A percentile compares a stretch with the other conserved stretches of the same genome.
Evolutionary conservation across 495 filamentous ascomycete species (phyloP).

Genomic region (Hyphodiscus hymeniophilus): DNA sequence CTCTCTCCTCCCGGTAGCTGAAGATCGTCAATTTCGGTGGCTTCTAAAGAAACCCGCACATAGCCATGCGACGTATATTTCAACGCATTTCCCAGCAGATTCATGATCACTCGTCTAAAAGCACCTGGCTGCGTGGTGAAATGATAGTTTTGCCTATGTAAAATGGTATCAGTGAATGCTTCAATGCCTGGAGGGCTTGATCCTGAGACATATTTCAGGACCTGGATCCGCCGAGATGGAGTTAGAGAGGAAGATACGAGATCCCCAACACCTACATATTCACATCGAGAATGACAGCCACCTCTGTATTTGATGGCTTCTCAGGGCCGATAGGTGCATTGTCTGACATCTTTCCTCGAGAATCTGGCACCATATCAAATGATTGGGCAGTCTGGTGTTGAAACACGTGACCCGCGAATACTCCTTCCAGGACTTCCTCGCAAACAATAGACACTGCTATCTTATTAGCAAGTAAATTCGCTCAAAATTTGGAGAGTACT

Average conservation of each 20-base stretch:
- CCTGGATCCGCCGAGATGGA: too few species aligned
- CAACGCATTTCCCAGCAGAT: constrained; percentile 73
- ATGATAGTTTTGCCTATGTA: constrained; percentile 48
- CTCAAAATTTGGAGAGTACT: too few species aligned
- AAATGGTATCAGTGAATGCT: too few species aligned
- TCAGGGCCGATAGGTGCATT: constrained; percentile 7
- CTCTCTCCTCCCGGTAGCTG: constrained; percentile 1
- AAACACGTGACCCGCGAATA: constrained; percentile 41
- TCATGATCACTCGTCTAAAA: constrained; percentile 69
- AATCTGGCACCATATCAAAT: constrained; percentile 24
- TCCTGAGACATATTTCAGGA: too few species aligned
- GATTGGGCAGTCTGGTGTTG: constrained; percentile 19
- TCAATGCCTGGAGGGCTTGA: too few species aligned
- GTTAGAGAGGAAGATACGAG: too few species aligned
- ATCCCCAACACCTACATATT: too few species aligned
- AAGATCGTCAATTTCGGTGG: constrained; percentile 15
- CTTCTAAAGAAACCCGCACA: constrained; percentile 43
- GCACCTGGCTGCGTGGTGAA: constrained; percentile 67
- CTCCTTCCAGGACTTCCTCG: constrained; percentile 48
- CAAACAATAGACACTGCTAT: constrained; percentile 38
- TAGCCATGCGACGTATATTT: constrained; percentile 67
- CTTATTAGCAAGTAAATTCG: too few species aligned
- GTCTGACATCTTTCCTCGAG: constrained; percentile 19
- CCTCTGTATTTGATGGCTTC: constrained; percentile 17
- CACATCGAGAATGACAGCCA: constrained; percentile 59